These are phyloP conservation scores for Monosporascus sp. DNA, from an alignment of 2,329 filamentous ascomycete species.

Conservation along the genomic window DNA sequence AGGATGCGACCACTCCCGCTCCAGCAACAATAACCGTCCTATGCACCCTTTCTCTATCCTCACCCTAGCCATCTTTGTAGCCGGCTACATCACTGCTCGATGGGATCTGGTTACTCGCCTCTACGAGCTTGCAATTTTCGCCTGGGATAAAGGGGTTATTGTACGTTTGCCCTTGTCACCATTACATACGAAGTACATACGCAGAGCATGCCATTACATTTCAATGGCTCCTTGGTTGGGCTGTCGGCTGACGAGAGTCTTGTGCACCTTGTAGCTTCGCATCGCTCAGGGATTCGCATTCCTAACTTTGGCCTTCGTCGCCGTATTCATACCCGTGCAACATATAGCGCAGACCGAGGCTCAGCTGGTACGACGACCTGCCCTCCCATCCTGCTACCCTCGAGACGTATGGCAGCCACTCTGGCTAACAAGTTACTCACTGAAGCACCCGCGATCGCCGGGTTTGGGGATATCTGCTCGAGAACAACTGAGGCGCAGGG, in stretches of 20 bases:
- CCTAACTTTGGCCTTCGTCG: conserved; percentile 77
- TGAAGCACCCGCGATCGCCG: conserved; percentile 74
- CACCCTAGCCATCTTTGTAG: conserved; percentile 96
- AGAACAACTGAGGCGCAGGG: conserved; percentile 88
- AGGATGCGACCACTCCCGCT: background rate
- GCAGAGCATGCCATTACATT: too few relatives aligned
- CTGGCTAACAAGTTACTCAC: conserved; percentile 18
- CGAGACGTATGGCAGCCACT: conserved; percentile 7
- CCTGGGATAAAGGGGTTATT: conserved; percentile 97
- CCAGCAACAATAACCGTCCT: conserved; percentile 40
- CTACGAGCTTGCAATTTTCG: conserved; percentile 95
- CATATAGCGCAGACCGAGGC: conserved; percentile 77
- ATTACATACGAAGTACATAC: too few relatives aligned
- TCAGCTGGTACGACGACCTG: conserved; percentile 58
- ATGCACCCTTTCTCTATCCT: conserved; percentile 98
- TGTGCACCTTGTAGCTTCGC: conserved; percentile 55
- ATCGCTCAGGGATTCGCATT: conserved; percentile 79
- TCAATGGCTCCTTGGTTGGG: too few relatives aligned
- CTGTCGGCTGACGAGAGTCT: conserved; percentile 3
- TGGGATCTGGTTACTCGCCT: conserved; percentile 97
- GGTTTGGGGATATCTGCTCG: conserved; percentile 84
- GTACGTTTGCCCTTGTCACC: conserved; percentile 45
- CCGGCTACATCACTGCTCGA: conserved; percentile 97
- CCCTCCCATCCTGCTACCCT: conserved; percentile 2
- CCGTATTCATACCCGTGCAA: conserved; percentile 79